A percentile compares a stretch with the other conserved stretches of the same genome.
Evolutionary conservation across 192 early-diverging fungal species (phyloP).

Genomic region (Lunasporangiospora selenospora): DNA sequence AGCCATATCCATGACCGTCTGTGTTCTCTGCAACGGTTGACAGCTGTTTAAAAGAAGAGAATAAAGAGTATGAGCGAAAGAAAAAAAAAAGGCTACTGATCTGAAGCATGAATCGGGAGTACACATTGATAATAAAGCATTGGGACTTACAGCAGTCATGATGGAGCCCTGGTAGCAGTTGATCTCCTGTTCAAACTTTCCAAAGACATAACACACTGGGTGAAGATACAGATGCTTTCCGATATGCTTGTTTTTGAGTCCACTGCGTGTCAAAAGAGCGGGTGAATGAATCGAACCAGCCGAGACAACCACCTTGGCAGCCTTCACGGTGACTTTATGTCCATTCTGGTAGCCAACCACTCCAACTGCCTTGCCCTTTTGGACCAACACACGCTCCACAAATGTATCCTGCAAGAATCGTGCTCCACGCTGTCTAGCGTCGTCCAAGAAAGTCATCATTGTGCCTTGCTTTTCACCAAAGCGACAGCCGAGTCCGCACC

Average conservation of each 20-base stretch:
- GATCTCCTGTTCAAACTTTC: conserved; percentile 65
- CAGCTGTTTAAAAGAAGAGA: conserved; percentile 7
- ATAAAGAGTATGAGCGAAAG: not conserved
- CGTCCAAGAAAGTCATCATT: conserved; percentile 69
- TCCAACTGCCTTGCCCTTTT: conserved; percentile 62
- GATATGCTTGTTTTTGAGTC: conserved; percentile 74
- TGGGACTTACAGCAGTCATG: conserved; percentile 68
- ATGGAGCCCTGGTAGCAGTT: conserved; percentile 63
- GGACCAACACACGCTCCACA: conserved; percentile 62
- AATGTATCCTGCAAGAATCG: conserved; percentile 64
- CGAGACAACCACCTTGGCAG: conserved; percentile 63
- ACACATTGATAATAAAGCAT: not conserved
- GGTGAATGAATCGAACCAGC: conserved; percentile 73
- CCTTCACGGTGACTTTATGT: conserved; percentile 50
- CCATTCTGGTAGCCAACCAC: conserved; percentile 54
- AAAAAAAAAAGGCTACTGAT: not conserved
- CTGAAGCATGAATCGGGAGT: too few species aligned
- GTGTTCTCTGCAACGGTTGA: conserved; percentile 60
- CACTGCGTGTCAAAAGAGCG: conserved; percentile 66
- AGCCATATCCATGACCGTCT: conserved; percentile 69
- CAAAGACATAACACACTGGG: conserved; percentile 66
- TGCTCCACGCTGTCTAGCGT: conserved; percentile 68
- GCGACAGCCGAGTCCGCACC: conserved; percentile 74
- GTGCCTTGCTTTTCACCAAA: conserved; percentile 75
- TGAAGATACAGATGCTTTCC: conserved; percentile 71